Evolutionary conservation across 495 filamentous ascomycete genomes (phyloP).

Genomic region (Aspergillus kassunensis): DNA sequence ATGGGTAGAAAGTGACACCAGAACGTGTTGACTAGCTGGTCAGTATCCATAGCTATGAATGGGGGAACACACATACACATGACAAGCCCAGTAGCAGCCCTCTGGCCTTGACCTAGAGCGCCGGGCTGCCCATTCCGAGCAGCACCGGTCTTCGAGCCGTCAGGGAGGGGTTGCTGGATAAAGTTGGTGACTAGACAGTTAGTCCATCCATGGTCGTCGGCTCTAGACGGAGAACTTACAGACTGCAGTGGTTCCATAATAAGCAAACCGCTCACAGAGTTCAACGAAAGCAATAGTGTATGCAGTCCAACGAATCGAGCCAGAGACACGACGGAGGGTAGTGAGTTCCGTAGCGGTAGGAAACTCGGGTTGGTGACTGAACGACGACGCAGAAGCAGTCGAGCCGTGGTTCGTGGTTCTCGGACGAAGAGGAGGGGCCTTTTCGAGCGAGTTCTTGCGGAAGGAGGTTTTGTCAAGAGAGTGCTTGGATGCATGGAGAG

Average conservation of each 20-base stretch:
- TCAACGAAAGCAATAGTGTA: constrained; percentile 73
- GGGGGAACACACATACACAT: constrained; percentile 26
- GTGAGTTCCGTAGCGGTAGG: constrained; percentile 58
- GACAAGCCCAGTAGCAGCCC: constrained; percentile 59
- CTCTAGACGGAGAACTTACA: constrained; percentile 42
- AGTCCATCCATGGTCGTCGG: constrained; percentile 1
- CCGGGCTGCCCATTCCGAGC: constrained; percentile 53
- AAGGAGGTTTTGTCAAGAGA: background rate
- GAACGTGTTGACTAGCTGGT: constrained; percentile 55
- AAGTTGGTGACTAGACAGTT: constrained; percentile 51
- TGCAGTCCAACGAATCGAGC: constrained; percentile 56
- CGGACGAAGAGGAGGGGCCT: background rate
- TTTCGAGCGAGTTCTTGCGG: no score
- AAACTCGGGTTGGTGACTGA: constrained; percentile 1
- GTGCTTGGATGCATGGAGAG: background rate
- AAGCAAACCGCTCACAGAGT: constrained; percentile 72
- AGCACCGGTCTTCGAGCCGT: constrained; percentile 57
- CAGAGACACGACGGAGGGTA: constrained; percentile 62
- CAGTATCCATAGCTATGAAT: background rate
- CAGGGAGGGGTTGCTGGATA: constrained; percentile 63
- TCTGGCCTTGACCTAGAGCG: constrained; percentile 64
- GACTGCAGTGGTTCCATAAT: constrained; percentile 70
- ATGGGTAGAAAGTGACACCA: constrained; percentile 71
- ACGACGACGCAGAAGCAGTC: background rate
- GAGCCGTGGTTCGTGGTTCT: background rate